phyloP scores from a whole-genome alignment of 2,329 filamentous ascomycete species.

The Beauveria sp. region DNA sequence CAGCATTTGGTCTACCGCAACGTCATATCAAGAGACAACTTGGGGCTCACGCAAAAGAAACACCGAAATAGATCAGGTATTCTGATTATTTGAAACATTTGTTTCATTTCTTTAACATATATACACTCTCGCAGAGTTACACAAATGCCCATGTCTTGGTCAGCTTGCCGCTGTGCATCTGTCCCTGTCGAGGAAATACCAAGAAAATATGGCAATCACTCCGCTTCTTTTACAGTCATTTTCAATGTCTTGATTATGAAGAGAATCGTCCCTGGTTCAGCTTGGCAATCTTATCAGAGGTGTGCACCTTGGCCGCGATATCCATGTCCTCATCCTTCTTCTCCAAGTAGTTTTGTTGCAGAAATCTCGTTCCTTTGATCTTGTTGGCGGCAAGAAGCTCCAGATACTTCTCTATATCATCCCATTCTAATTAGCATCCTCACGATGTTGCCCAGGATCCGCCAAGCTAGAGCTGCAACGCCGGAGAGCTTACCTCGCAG shows the following conservation, averaged over 20 bases:
- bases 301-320: slow-evolving; percentile 30
- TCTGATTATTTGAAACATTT: slow-evolving; percentile 8
- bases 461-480: background rate
- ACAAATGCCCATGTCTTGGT: slow-evolving; percentile 15
- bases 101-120: slow-evolving; percentile 24
- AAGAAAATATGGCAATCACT: slow-evolving; percentile 2
- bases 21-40: background rate
- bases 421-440: slow-evolving; percentile 9
- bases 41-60: too few species aligned
- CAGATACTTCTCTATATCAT: slow-evolving; percentile 62
- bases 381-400: slow-evolving; percentile 69
- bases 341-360: slow-evolving; percentile 68
- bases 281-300: slow-evolving; percentile 31
- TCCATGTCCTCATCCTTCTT: slow-evolving; percentile 39
- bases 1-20: background rate
- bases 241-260: slow-evolving; percentile 17
- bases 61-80: background rate
- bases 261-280: slow-evolving; percentile 28
- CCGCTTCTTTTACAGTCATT: background rate
- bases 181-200: slow-evolving; percentile 3
- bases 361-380: slow-evolving; percentile 70
- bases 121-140: slow-evolving; percentile 25
- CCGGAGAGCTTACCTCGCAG: slow-evolving; percentile 60
- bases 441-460: background rate
- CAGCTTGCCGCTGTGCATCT: background rate